Evolutionary conservation across 768 basidiomycete genomes (phyloP).

Genomic region (Boletus subparvulus): DNA sequence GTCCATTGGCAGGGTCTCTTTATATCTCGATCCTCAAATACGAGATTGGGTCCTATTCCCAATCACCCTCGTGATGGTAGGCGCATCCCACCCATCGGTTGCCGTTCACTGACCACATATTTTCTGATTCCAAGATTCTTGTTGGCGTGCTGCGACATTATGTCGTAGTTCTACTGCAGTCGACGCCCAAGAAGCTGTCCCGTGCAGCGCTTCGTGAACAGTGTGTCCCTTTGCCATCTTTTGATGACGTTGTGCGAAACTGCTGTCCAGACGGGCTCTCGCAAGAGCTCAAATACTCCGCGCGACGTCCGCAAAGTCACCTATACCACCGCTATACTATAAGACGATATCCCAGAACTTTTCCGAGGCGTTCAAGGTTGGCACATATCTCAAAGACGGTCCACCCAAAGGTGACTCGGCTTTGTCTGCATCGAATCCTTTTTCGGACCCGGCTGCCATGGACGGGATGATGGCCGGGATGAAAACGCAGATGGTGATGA

Average conservation of each 20-base stretch:
- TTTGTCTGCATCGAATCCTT: constrained; percentile 68
- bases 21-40: constrained; percentile 93
- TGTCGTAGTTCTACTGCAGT: constrained; percentile 82
- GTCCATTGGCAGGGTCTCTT: constrained; percentile 38
- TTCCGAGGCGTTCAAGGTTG: constrained; percentile 65
- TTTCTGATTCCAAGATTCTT: constrained; percentile 58
- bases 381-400: constrained; percentile 85
- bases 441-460: constrained; percentile 89
- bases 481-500: constrained; percentile 99
- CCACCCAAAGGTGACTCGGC: constrained; percentile 65
- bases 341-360: constrained; percentile 73
- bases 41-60: constrained; percentile 94
- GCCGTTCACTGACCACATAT: constrained; percentile 4
- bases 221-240: constrained; percentile 48
- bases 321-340: constrained; percentile 73
- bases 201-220: constrained; percentile 87
- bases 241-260: neutral
- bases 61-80: constrained; percentile 94
- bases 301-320: constrained; percentile 75
- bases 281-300: constrained; percentile 83
- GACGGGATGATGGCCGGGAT: constrained; percentile 98
- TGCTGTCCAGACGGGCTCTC: constrained; percentile 58
- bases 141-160: constrained; percentile 94
- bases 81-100: constrained; percentile 19
- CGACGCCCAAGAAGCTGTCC: constrained; percentile 76